phyloP scores from a whole-genome alignment of 139 green algal genomes.

The Haematococcus sp. region DNA sequence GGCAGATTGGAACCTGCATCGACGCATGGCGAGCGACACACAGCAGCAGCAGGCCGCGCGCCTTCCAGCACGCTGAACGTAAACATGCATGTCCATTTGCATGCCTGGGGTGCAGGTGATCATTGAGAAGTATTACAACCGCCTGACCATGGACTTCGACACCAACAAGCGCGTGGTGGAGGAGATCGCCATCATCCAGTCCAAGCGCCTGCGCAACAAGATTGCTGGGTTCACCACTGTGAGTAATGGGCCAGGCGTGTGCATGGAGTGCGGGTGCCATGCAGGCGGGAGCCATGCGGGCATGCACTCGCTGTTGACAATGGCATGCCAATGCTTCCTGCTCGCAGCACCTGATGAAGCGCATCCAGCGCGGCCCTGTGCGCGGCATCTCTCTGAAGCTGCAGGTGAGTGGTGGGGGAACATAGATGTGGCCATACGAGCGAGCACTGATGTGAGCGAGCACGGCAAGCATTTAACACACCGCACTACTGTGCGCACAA shows the following conservation, averaged over 20 bases:
- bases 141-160: conserved; percentile 93
- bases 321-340: background rate
- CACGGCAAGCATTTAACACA: background rate
- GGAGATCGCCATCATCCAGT: conserved; percentile 97
- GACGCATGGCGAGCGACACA: too few relatives aligned
- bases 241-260: conserved; percentile 12
- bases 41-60: too few relatives aligned
- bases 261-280: background rate
- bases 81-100: too few relatives aligned
- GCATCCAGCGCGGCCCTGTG: conserved; percentile 97
- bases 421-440: too few relatives aligned
- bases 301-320: background rate
- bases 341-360: conserved; percentile 99
- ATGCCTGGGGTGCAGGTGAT: conserved; percentile 56
- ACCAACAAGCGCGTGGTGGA: conserved; percentile 96
- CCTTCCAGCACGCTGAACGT: too few relatives aligned
- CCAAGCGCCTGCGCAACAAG: conserved; percentile 98
- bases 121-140: conserved; percentile 99
- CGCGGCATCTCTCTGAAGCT: conserved; percentile 99
- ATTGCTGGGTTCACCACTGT: conserved; percentile 99
- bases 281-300: background rate
- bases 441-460: too few relatives aligned
- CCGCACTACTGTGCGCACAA: too few relatives aligned
- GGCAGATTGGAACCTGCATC: too few relatives aligned
- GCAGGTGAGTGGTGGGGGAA: too few relatives aligned